Evolutionary conservation across 73 alveolate genomes (phyloP).

Genomic region (Tetrahymena thermophila): DNA sequence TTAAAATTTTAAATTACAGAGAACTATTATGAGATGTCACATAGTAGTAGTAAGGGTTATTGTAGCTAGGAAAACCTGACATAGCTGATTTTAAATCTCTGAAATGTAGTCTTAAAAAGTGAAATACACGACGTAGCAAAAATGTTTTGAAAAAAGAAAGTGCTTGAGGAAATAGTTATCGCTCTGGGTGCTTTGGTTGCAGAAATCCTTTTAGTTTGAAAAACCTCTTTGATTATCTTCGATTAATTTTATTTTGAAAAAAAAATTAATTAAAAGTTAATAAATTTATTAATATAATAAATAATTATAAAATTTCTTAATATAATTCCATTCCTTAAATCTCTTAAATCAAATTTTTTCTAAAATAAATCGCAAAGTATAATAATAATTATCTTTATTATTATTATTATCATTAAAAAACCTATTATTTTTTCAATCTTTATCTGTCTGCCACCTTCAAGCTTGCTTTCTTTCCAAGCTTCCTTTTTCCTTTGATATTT

Average conservation of each 20-base stretch:
- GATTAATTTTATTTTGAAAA: neutral
- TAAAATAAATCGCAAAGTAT: neutral
- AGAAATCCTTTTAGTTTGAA: neutral
- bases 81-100: neutral
- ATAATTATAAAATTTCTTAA: neutral
- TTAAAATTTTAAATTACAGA: neutral
- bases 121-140: no score
- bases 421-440: neutral
- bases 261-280: neutral
- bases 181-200: neutral
- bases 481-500: neutral
- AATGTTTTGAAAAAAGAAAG: neutral
- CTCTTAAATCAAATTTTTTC: neutral
- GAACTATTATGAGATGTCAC: neutral
- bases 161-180: neutral
- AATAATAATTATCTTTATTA: neutral
- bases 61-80: neutral
- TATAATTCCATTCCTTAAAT: neutral
- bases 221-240: neutral
- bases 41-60: neutral
- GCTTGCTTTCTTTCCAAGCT: no score
- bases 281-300: neutral
- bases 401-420: neutral
- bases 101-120: neutral
- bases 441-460: no score